These are phyloP conservation scores for Chloranthus sessilifolius DNA, from an alignment of 164 flowering plant species.

Conservation along the genomic window DNA sequence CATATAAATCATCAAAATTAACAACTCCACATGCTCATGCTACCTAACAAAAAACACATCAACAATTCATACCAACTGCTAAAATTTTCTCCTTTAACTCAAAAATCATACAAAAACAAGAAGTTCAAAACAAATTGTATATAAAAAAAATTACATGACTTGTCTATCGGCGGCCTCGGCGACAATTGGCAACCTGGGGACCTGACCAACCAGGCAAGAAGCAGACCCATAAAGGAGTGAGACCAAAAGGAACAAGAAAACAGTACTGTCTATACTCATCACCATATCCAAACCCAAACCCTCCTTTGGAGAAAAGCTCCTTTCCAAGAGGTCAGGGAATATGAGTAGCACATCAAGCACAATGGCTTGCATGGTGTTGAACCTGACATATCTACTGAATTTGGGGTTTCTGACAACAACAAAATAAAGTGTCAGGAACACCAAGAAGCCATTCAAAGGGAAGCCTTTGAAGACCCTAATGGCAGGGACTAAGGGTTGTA, in stretches of 20 bases:
- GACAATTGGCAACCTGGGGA: conserved; percentile 95
- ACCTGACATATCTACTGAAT: conserved; percentile 92
- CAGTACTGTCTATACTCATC: conserved; percentile 95
- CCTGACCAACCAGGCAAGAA: conserved; percentile 73
- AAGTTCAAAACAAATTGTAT: no score
- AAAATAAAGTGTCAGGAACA: conserved; percentile 80
- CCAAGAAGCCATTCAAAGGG: conserved; percentile 83
- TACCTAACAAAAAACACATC: no score
- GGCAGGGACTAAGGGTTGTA: conserved; percentile 79
- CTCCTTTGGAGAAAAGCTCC: conserved; percentile 65
- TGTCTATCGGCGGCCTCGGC: conserved; percentile 99
- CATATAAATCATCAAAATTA: no score
- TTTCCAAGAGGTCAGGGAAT: conserved; percentile 83
- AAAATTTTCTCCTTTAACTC: neutral
- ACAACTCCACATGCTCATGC: no score
- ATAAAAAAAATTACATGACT: conserved; percentile 37
- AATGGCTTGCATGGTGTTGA: conserved; percentile 95
- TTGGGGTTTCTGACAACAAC: conserved; percentile 79
- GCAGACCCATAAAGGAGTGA: conserved; percentile 77
- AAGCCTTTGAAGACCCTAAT: conserved; percentile 80
- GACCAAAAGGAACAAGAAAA: conserved; percentile 78
- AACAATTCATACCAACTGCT: neutral
- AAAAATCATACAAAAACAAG: conserved; percentile 5
- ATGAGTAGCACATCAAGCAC: conserved; percentile 90
- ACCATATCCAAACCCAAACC: conserved; percentile 84